phyloP scores from a whole-genome alignment of 805 yeast species.

The Torulaspora delbrueckii region DNA sequence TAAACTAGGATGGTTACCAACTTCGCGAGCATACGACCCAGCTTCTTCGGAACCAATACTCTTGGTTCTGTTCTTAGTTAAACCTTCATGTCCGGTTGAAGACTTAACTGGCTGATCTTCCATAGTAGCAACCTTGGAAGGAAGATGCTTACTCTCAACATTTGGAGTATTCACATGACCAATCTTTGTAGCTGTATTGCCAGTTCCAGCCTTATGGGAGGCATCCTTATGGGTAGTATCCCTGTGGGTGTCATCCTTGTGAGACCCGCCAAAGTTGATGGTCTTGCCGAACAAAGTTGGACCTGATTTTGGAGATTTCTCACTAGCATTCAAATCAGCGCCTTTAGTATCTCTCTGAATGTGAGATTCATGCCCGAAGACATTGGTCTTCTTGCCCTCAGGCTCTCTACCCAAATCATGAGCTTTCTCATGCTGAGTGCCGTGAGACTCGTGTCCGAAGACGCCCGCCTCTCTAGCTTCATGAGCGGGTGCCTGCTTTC shows the following conservation, averaged over 20 bases:
- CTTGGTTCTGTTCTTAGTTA: conserved; percentile 2
- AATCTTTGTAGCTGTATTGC: background rate
- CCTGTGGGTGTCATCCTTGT: background rate
- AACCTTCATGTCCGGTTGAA: background rate
- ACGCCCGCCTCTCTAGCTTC: background rate
- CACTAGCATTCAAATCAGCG: background rate
- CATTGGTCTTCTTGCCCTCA: background rate
- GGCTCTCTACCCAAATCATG: background rate
- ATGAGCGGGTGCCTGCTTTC: background rate
- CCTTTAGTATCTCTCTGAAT: background rate
- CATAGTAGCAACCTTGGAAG: conserved; percentile 2
- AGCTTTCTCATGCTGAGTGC: background rate
- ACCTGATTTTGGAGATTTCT: background rate
- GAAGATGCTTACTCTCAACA: background rate
- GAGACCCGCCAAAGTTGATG: conserved; percentile 5
- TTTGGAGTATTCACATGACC: background rate
- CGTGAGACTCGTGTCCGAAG: background rate
- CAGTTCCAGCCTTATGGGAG: background rate
- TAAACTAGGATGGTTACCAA: conserved; percentile 29
- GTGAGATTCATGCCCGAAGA: background rate
- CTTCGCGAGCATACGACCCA: conserved; percentile 18
- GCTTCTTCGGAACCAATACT: conserved; percentile 9
- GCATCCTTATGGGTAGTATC: background rate
- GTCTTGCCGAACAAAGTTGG: conserved; percentile 5
- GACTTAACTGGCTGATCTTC: conserved; percentile 2